These are phyloP conservation scores for Candida parachauliodes DNA, from an alignment of 805 yeast species.

Conservation along the genomic window DNA sequence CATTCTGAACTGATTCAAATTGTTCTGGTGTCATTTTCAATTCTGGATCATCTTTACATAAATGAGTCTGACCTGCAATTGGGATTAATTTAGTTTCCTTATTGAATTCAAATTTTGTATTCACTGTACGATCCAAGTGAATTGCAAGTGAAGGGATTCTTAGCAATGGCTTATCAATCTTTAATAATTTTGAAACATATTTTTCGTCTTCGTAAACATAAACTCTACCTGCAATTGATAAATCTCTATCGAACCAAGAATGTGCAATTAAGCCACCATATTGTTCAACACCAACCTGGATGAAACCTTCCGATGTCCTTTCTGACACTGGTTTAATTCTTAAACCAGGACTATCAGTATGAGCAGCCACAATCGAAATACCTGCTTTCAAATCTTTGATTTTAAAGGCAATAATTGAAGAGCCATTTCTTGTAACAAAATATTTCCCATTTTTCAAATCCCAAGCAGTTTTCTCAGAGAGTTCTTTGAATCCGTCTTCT, in stretches of 20 bases:
- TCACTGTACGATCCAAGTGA: conserved; percentile 77
- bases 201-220: conserved; percentile 55
- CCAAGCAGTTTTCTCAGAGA: conserved; percentile 75
- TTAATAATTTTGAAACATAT: conserved; percentile 64
- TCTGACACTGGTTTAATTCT: conserved; percentile 85
- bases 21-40: conserved; percentile 46
- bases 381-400: conserved; percentile 75
- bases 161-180: conserved; percentile 77
- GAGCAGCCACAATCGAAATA: conserved; percentile 89
- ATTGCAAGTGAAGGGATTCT: conserved; percentile 95
- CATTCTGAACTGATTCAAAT: conserved; percentile 61
- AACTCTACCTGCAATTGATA: conserved; percentile 89
- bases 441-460: conserved; percentile 55
- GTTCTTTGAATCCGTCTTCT: conserved; percentile 66
- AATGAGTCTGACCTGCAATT: conserved; percentile 60
- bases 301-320: conserved; percentile 65
- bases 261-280: conserved; percentile 98
- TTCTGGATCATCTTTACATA: conserved; percentile 51
- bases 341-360: conserved; percentile 90
- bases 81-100: conserved; percentile 85
- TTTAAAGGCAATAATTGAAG: conserved; percentile 82
- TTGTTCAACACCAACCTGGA: conserved; percentile 88
- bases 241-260: conserved; percentile 94
- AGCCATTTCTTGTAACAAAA: conserved; percentile 84
- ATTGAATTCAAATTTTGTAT: conserved; percentile 80